Conservation (phyloP, 495 filamentous ascomycete species). For the Achaetomiella virescens region DNA sequence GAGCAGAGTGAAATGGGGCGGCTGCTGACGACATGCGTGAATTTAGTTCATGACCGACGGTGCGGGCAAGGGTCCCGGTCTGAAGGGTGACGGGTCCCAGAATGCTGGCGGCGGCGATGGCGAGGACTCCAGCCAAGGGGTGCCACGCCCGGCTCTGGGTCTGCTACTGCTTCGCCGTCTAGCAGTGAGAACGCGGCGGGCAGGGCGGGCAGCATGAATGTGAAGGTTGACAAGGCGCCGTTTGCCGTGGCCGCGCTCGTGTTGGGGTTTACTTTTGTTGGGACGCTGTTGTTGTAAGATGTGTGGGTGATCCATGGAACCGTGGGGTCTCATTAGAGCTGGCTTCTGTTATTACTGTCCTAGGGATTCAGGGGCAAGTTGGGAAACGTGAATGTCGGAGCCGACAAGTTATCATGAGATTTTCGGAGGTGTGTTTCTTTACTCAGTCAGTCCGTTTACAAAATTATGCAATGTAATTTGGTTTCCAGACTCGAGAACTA, state of each 20-base stretch:
- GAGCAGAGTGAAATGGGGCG: neutral
- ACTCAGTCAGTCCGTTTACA: too few species aligned
- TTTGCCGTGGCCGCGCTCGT: conserved; percentile 50
- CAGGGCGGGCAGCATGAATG: conserved; percentile 26
- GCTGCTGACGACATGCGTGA: conserved; percentile 1
- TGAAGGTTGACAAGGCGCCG: conserved; percentile 48
- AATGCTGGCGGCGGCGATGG: conserved; percentile 49
- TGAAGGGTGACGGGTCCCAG: conserved; percentile 67
- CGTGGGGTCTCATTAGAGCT: too few species aligned
- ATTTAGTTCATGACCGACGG: conserved; percentile 62
- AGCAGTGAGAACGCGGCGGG: conserved; percentile 30
- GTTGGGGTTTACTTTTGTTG: conserved; percentile 54
- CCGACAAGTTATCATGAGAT: too few species aligned
- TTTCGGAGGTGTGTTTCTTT: too few species aligned
- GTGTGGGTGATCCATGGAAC: too few species aligned
- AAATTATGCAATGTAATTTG: too few species aligned
- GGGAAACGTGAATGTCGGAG: too few species aligned
- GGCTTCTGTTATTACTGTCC: too few species aligned
- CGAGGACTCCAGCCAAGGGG: conserved; percentile 54
- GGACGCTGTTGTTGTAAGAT: conserved; percentile 48
- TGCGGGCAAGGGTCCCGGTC: conserved; percentile 66
- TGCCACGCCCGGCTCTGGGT: conserved; percentile 57
- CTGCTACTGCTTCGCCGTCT: conserved; percentile 32
- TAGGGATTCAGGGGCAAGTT: too few species aligned
- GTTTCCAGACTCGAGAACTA: too few species aligned